Evolutionary conservation across 2,329 filamentous ascomycete genomes (phyloP).

Genomic region (Trichophyton mentagrophytes): DNA sequence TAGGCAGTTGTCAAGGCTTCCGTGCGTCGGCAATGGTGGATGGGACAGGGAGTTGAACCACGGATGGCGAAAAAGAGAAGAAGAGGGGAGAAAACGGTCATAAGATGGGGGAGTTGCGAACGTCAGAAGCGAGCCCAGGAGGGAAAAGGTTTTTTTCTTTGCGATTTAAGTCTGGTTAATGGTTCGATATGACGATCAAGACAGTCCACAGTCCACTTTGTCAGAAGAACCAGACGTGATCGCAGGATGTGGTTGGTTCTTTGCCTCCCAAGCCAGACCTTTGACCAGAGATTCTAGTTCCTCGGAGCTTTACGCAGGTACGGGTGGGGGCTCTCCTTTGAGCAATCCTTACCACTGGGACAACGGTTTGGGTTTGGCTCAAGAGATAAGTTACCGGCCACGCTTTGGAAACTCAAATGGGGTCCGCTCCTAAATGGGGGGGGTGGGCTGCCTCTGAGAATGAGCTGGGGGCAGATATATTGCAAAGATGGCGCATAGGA

Average conservation of each 20-base stretch:
- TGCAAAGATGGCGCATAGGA: not conserved
- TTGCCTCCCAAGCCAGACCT: not conserved
- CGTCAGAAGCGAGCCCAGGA: not conserved
- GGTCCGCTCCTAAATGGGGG: not conserved
- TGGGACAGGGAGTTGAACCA: not conserved
- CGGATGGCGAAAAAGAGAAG: not conserved
- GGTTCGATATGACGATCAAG: slow-evolving; percentile 3
- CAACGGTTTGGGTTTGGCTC: not conserved
- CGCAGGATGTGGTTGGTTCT: not conserved
- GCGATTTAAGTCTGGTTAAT: not conserved
- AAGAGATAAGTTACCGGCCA: not conserved
- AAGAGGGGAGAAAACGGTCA: not conserved
- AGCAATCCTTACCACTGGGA: not conserved
- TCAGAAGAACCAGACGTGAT: not conserved
- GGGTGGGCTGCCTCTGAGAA: not conserved
- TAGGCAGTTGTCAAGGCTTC: not conserved
- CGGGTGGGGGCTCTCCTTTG: not conserved
- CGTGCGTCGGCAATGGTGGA: not conserved
- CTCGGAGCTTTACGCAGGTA: slow-evolving; percentile 2
- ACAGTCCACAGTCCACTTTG: not conserved
- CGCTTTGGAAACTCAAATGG: slow-evolving; percentile 1
- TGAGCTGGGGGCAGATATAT: not conserved
- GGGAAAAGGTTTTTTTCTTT: not conserved
- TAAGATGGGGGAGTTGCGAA: not conserved
- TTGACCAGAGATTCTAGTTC: not conserved